Percentiles rank a stretch among this genome's conserved stretches.
phyloP scores from a whole-genome alignment of 805 yeast genomes.

The Debaryomyces prosopidis region DNA sequence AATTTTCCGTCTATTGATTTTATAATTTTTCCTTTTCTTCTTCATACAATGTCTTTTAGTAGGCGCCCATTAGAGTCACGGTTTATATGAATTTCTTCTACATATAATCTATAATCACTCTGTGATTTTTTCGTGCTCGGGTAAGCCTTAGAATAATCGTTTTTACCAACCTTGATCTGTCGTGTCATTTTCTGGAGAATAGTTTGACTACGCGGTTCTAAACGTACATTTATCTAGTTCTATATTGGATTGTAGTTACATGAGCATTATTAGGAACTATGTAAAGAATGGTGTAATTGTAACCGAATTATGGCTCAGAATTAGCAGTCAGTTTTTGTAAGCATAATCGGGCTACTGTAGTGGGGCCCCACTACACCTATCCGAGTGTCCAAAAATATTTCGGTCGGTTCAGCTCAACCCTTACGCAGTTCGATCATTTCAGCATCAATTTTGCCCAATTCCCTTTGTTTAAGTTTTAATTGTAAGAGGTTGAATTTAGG shows the following conservation, averaged over 20 bases:
- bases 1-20: slow-evolving; percentile 1
- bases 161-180: slow-evolving; percentile 56
- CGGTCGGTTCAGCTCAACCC: slow-evolving; percentile 1
- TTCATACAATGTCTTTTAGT: slow-evolving; percentile 44
- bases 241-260: background rate
- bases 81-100: slow-evolving; percentile 48
- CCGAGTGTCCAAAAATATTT: no score
- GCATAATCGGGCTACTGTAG: no score
- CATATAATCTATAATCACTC: slow-evolving; percentile 46
- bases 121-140: slow-evolving; percentile 82
- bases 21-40: slow-evolving; percentile 21
- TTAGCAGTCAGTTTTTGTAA: no score
- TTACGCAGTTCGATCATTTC: slow-evolving; percentile 31
- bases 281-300: no score
- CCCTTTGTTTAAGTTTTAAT: slow-evolving; percentile 66
- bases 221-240: slow-evolving; percentile 50
- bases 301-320: no score
- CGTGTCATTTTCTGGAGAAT: slow-evolving; percentile 46
- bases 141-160: slow-evolving; percentile 78
- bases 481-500: slow-evolving; percentile 66
- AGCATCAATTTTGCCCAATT: slow-evolving; percentile 60
- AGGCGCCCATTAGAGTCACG: slow-evolving; percentile 90
- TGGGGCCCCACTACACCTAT: no score
- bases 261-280: no score
- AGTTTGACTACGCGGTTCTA: slow-evolving; percentile 71